Base-by-base conservation (phyloP, 2,329 filamentous ascomycete genomes). In the Neonectria faginata region DNA sequence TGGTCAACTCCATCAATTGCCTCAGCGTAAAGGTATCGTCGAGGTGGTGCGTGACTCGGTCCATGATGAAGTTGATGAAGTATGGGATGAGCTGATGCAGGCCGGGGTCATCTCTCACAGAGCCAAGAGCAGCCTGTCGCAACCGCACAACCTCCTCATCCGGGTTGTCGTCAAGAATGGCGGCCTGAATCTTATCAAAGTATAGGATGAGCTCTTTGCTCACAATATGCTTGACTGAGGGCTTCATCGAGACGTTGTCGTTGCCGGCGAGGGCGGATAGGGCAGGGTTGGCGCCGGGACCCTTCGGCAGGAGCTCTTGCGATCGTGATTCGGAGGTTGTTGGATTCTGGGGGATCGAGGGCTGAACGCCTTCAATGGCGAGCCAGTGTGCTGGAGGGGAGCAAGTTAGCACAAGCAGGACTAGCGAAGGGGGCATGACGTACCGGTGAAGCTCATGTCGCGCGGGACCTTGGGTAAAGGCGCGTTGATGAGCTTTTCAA, bases 401-500 rank as follows among this genome's bases (percentile, higher is more conserved):
- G 36, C 36, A 51, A 41, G 72, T 74, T 36, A 71, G 61, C 52
- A 67, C 27, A n/a, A 16, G 29, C 16, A 18, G 27, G 2, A 11
- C 9, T 9, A 22, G 22, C 4, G 22, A 33, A 5, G 20, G 14
- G 29, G 16, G 39, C 25, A 16, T 9, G 14, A 64, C 85, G 61
- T 82, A 95, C 93, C 92, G 44, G 95, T 98, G 76, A 97, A 95
- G 66, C 90, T 93, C 73, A 96, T 91, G 79, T 99, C 96, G 54
- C 95, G 87, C 36, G 96, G 96, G 31, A 99, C 94, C 79, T 97
- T 97, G 27, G 96, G 96, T 70, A 99, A 81, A 5, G 96, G 93
- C 69, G 94, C 94, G 81, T 99, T 99, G 78, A 99, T 97, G 70
- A 99, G 84, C 84, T 98, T 98, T 83, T 99, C 96, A 76, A 99